These are phyloP conservation scores for Prunus mume DNA, from an alignment of 306 rosid species.

Conservation along the genomic window DNA sequence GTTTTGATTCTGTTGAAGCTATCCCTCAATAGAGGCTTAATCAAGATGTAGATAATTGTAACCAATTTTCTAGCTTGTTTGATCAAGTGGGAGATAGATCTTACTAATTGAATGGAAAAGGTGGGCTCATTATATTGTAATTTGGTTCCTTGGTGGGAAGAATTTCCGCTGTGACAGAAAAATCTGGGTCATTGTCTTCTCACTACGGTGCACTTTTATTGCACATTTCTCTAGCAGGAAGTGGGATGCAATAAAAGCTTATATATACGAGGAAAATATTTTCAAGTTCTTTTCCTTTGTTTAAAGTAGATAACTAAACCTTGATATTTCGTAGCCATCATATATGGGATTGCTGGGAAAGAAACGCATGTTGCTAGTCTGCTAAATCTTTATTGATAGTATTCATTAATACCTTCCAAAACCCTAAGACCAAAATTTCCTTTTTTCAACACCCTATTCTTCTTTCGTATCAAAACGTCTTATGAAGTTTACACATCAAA, in stretches of 20 bases:
- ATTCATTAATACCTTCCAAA: neutral
- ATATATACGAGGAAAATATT: neutral
- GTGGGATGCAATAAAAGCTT: neutral
- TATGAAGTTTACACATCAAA: neutral
- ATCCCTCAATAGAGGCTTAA: neutral
- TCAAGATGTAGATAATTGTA: neutral
- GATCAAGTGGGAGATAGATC: neutral
- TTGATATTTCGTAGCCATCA: neutral
- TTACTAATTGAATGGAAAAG: neutral
- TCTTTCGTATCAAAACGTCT: neutral
- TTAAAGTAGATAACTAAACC: neutral
- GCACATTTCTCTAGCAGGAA: neutral
- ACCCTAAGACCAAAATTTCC: neutral
- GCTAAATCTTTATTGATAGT: neutral
- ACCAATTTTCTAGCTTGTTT: neutral
- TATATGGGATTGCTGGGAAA: neutral
- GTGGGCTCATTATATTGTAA: neutral
- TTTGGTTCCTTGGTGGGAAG: neutral
- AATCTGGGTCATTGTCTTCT: neutral
- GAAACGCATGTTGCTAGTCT: neutral
- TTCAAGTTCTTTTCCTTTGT: neutral
- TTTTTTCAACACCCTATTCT: neutral
- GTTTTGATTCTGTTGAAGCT: neutral
- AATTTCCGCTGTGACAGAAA: neutral
- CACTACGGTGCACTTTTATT: neutral